Evolutionary conservation across 441 rosid species (phyloP), one percentile per base, ranked within the genome.

Genomic region (Breynia disticha): DNA sequence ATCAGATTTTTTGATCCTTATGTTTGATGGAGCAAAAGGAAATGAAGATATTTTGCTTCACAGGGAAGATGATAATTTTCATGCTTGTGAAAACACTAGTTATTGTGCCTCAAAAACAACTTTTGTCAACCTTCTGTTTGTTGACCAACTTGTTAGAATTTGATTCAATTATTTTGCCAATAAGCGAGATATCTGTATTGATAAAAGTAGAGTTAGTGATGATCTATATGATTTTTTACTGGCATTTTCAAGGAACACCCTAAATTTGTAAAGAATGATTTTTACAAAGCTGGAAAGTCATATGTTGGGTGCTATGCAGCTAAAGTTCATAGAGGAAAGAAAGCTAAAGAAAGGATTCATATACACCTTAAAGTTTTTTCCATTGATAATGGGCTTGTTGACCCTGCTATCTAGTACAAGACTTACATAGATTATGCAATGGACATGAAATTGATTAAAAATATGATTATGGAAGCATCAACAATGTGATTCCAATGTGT

Each of bases 281-380:
- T 91, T 53, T 91, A 72, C 72, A 86, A 88, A 50, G 88, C 97
- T 9, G 98, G 97, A 53, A 97, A 91, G 74, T 91, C 98, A 63
- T 91, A 88, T 72, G 97, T 95, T 60, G 97, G 98, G 44, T 97
- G 88, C 76, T 91, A 91, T 74, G 98, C 98, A 69, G 58, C 95
- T 65, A 79, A 95, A 37, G 85, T 91, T 65, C 87, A 88, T 75
- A 67, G 1, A 58, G 97, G 95, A 72, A 91, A 91, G 79, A 86
- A 88, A 69, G 95, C 87, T 71, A 78, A 82, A 28, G 90, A 84
- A 57, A 97, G 98, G 47, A 70, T 83, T 57, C 97, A 81, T 59
- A 62, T 91, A 70, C 84, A 91, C 63, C 84, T 91, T 3, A 91
- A 88, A 97, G 98, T 71, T 58, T 81, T 91, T 64, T 95, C 98